Evolutionary conservation across 2,329 filamentous ascomycete genomes (phyloP).

Genomic region (Fonsecaea multimorphosa): DNA sequence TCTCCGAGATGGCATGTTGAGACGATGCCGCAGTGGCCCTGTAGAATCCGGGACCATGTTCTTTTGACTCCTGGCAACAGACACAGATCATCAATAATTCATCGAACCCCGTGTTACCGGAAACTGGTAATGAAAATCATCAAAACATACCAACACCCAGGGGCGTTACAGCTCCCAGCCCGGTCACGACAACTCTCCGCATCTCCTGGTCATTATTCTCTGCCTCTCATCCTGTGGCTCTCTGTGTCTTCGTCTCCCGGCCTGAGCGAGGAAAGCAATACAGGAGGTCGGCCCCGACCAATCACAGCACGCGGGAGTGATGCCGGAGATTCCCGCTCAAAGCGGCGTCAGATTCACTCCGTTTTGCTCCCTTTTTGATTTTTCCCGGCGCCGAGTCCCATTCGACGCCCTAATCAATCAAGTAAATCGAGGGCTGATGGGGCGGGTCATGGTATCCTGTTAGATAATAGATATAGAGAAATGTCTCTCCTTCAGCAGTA

Average conservation of each 20-base stretch:
- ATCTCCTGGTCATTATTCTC: conserved; percentile 36
- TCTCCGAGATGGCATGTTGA: conserved; percentile 69
- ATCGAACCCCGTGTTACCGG: neutral
- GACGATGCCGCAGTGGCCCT: conserved; percentile 78
- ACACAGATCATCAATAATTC: neutral
- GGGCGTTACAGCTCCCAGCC: conserved; percentile 80
- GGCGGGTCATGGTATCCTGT: conserved; percentile 2
- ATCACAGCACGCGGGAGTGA: neutral
- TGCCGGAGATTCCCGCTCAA: conserved; percentile 9
- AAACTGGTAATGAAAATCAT: neutral
- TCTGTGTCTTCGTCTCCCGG: neutral
- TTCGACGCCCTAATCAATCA: neutral
- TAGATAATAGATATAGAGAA: conserved; percentile 4
- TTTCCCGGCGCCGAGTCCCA: neutral
- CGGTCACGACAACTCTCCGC: conserved; percentile 79
- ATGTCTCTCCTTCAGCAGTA: neutral
- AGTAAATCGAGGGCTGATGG: neutral
- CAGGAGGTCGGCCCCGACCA: neutral
- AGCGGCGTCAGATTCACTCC: neutral
- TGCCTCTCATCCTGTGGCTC: neutral
- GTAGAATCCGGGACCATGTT: conserved; percentile 81
- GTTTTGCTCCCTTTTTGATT: neutral
- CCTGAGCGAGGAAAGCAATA: neutral
- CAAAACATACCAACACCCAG: conserved; percentile 73
- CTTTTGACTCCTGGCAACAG: conserved; percentile 66